A percentile compares a stretch with the other conserved stretches of the same genome.
Conservation (phyloP, 139 green algal species). For the Coelastrella sp. region DNA sequence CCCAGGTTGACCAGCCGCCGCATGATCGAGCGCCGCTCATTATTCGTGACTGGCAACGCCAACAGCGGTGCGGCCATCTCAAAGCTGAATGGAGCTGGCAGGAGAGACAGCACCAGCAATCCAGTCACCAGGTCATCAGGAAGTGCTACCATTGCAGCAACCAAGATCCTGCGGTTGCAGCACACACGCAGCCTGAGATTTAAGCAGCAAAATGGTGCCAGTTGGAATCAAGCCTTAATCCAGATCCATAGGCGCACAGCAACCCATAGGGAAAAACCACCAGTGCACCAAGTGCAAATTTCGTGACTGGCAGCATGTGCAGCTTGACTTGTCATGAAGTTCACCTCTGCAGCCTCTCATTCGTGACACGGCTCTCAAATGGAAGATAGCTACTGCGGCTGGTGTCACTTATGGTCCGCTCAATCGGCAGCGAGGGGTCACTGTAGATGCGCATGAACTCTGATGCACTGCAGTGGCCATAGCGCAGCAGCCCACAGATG, state of each 20-base stretch:
- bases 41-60: conserved; percentile 18
- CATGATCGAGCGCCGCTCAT: conserved; percentile 37
- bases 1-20: conserved; percentile 43
- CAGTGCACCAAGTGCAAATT: not conserved
- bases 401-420: not conserved
- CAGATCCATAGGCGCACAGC: too few species aligned
- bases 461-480: conserved; percentile 20
- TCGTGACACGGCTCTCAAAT: conserved; percentile 35
- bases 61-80: conserved; percentile 39
- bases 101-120: conserved; percentile 41
- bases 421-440: conserved; percentile 13
- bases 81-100: conserved; percentile 39
- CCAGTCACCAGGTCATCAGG: conserved; percentile 43
- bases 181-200: not conserved
- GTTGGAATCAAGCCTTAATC: too few species aligned
- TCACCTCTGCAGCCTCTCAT: conserved; percentile 36
- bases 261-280: too few species aligned
- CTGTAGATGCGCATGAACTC: conserved; percentile 38
- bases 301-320: not conserved
- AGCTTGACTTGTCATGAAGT: not conserved
- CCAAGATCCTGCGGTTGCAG: conserved; percentile 21
- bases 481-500: conserved; percentile 32
- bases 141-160: conserved; percentile 27
- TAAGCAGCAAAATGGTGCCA: too few species aligned
- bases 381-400: conserved; percentile 22